Percentiles rank a stretch among this genome's conserved stretches.
phyloP scores from a whole-genome alignment of 208 protist species.

The Trypanosomatidae sp. region DNA sequence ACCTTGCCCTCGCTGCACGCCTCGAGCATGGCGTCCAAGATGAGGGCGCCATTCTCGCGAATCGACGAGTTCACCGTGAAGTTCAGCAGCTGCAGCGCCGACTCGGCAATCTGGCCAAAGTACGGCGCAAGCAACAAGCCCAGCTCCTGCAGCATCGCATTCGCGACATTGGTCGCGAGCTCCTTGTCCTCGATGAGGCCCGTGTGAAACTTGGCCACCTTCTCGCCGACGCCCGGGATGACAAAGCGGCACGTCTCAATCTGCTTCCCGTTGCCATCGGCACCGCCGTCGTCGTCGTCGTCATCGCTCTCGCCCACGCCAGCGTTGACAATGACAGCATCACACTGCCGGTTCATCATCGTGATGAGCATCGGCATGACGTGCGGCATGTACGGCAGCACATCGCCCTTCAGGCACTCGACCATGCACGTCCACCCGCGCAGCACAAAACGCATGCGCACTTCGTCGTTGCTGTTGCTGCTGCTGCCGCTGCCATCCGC shows the following conservation, averaged over 20 bases:
- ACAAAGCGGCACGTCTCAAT: slow-evolving; percentile 43
- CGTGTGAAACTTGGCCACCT: slow-evolving; percentile 58
- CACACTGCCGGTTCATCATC: slow-evolving; percentile 65
- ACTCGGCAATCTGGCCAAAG: slow-evolving; percentile 46
- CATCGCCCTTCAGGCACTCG: slow-evolving; percentile 62
- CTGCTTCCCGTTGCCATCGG: slow-evolving; percentile 20
- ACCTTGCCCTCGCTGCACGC: slow-evolving; percentile 20
- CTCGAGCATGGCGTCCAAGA: slow-evolving; percentile 51
- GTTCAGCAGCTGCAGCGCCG: slow-evolving; percentile 34
- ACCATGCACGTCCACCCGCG: slow-evolving; percentile 86
- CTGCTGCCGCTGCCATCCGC: no score
- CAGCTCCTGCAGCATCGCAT: slow-evolving; percentile 49
- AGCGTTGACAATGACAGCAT: slow-evolving; percentile 40
- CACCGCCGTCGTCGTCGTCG: slow-evolving; percentile 28
- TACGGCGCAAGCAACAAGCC: slow-evolving; percentile 31
- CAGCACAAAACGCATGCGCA: slow-evolving; percentile 55
- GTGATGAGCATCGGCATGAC: slow-evolving; percentile 63
- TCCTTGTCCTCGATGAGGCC: slow-evolving; percentile 85
- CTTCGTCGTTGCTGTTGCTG: slow-evolving; percentile 47
- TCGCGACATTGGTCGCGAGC: slow-evolving; percentile 58
- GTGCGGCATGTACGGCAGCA: slow-evolving; percentile 51
- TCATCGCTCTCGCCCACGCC: slow-evolving; percentile 43
- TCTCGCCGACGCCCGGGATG: slow-evolving; percentile 61
- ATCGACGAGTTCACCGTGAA: slow-evolving; percentile 51
- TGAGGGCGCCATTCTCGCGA: slow-evolving; percentile 57